Evolutionary conservation across 2,329 filamentous ascomycete genomes (phyloP).

Genomic region (Tolypocladium pustulatum): DNA sequence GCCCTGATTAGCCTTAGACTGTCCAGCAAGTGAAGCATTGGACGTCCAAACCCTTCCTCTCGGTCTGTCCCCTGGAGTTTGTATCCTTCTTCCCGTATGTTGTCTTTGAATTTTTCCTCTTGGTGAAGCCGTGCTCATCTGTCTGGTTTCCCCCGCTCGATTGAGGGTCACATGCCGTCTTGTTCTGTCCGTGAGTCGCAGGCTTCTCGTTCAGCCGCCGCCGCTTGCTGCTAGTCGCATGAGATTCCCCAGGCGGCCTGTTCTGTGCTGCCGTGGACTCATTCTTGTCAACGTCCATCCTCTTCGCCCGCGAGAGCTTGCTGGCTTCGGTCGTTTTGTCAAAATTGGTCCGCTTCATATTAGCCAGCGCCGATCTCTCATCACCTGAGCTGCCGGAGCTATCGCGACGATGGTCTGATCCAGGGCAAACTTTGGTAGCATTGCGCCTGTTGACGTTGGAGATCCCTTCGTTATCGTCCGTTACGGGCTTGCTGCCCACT

Average conservation of each 20-base stretch:
- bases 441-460: background rate
- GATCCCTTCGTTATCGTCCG: background rate
- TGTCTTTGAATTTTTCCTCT: slow-evolving; percentile 5
- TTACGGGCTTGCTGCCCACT: background rate
- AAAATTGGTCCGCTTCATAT: slow-evolving; percentile 25
- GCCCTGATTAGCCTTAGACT: background rate
- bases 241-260: background rate
- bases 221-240: slow-evolving; percentile 2
- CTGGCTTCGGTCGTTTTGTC: background rate
- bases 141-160: slow-evolving; percentile 11
- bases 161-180: background rate
- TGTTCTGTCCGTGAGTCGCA: background rate
- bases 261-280: background rate
- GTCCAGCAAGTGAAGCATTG: background rate
- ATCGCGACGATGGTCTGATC: slow-evolving; percentile 7
- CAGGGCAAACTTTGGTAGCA: background rate
- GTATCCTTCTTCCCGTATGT: slow-evolving; percentile 15
- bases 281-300: background rate
- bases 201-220: background rate
- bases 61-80: slow-evolving; percentile 12
- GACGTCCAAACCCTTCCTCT: slow-evolving; percentile 1
- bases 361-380: slow-evolving; percentile 12
- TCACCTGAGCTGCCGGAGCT: slow-evolving; percentile 15
- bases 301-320: slow-evolving; percentile 1
- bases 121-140: slow-evolving; percentile 14